Evolutionary conservation across 495 filamentous ascomycete species (phyloP), one percentile per base, ranked within the genome.

Genomic region (Copromyces sp.): DNA sequence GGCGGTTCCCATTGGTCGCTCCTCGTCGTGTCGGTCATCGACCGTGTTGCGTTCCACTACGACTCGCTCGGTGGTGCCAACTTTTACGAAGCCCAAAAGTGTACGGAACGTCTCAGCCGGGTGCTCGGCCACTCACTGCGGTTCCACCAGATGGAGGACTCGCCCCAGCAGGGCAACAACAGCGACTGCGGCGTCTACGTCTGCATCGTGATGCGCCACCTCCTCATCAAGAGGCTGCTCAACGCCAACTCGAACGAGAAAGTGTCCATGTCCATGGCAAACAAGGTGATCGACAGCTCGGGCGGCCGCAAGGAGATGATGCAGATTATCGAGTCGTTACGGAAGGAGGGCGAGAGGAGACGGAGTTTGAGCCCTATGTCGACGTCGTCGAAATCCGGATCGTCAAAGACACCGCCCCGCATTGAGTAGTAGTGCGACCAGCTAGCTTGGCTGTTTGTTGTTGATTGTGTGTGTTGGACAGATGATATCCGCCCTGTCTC

Each of bases 141-240:
- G 8, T 97, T 95, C 77, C 83, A 90, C 72, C 87, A 94, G 81
- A 83, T 99, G 38, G 83, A 90, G 5, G 95, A 98, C 78, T 90
- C 89, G 9, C 96, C 95, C 3, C 91, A 97, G 75, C 96, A 99
- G 81, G 92, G 94, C 74, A 98, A 98, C 76, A 88, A 90, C 70
- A 93, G 87, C 74, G 96, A 98, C 82, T 99, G 96, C 78, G 96
- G 96, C 16, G 94, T 99, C 0, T 98, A 93, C 80, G 96, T 99
- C 2, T 98, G 96, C 80, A 87, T 97, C 75, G 86, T 91, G 71
- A 99, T 98, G 94, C 87, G 92, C 45, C 89, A 97, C 80, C 82
- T 99, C 17, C 87, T 99, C 24, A 81, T 97, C 42, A 93, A 92
- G 81, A 86, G 92, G 65, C 82, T 99, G n/a, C 82, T 99, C 59